Evolutionary conservation across 1,284 basidiomycete species (phyloP).

Genomic region (Coniferiporia sulphurascens): DNA sequence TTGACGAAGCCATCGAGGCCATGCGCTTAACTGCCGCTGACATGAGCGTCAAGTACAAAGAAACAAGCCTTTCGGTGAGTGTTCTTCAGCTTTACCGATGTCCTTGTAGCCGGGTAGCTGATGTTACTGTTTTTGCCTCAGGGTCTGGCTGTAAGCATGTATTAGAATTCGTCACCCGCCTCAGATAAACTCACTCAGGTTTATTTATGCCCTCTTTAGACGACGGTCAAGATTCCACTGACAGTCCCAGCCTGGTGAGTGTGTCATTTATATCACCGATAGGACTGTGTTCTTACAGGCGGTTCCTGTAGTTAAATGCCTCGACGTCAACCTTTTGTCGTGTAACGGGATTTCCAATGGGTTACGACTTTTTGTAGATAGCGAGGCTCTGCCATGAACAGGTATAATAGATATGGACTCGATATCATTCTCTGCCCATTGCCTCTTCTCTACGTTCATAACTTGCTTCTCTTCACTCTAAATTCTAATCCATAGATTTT

Average conservation of each 20-base stretch:
- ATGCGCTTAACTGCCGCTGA: slow-evolving; percentile 88
- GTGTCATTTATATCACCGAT: background rate
- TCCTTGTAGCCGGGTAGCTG: background rate
- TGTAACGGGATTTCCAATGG: no score
- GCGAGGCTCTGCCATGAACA: no score
- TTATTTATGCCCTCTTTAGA: slow-evolving; percentile 23
- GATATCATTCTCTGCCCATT: no score
- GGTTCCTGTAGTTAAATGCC: background rate
- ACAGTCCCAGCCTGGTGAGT: slow-evolving; percentile 36
- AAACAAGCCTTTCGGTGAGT: slow-evolving; percentile 83
- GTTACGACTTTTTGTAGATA: no score
- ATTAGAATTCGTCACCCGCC: background rate
- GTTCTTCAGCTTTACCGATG: background rate
- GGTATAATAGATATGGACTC: no score
- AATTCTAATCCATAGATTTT: no score
- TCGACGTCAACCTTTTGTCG: no score
- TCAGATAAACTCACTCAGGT: background rate
- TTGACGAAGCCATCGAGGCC: slow-evolving; percentile 95
- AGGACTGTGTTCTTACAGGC: background rate
- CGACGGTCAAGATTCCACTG: slow-evolving; percentile 39
- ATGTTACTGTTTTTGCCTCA: slow-evolving; percentile 22
- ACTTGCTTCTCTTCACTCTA: no score
- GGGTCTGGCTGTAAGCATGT: slow-evolving; percentile 59
- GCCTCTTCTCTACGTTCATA: no score
- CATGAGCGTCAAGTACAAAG: slow-evolving; percentile 89